phyloP scores from a whole-genome alignment of 208 protist genomes.

The Porcisia hertigi region DNA sequence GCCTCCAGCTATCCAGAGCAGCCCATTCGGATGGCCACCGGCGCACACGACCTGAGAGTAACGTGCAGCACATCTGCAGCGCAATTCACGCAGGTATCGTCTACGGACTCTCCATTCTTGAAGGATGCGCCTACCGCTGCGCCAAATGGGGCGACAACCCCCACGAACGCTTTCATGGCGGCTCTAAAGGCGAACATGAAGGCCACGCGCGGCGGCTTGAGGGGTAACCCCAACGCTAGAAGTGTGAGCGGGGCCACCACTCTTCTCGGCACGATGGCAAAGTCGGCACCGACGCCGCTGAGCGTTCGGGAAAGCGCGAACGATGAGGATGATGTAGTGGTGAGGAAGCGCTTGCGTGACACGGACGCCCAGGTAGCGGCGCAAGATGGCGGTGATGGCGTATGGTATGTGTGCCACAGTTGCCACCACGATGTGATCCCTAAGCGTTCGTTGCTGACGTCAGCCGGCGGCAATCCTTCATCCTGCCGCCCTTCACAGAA shows the following conservation, averaged over 20 bases:
- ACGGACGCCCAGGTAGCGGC: constrained; percentile 5
- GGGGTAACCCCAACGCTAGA: not conserved
- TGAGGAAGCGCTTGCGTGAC: not conserved
- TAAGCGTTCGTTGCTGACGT: constrained; percentile 17
- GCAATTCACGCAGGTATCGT: not conserved
- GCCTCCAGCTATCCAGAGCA: not conserved
- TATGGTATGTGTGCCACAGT: constrained; percentile 20
- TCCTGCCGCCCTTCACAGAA: not conserved
- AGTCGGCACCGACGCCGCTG: not conserved
- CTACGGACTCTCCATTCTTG: not conserved
- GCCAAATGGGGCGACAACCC: not conserved
- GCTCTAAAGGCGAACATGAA: not conserved
- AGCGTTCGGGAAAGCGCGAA: not conserved
- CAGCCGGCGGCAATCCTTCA: not conserved
- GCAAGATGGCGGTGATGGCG: not conserved
- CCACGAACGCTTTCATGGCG: not conserved
- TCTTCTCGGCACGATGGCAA: not conserved
- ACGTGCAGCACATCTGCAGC: not conserved
- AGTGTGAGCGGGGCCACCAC: constrained; percentile 14
- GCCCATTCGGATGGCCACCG: not conserved
- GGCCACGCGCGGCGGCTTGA: not conserved
- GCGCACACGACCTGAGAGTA: not conserved
- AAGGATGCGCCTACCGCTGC: not conserved
- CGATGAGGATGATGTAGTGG: not conserved
- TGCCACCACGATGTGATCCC: constrained; percentile 27